These are phyloP conservation scores for Acanthamoeba sp. DNA, from an alignment of 208 protist species.

Conservation along the genomic window DNA sequence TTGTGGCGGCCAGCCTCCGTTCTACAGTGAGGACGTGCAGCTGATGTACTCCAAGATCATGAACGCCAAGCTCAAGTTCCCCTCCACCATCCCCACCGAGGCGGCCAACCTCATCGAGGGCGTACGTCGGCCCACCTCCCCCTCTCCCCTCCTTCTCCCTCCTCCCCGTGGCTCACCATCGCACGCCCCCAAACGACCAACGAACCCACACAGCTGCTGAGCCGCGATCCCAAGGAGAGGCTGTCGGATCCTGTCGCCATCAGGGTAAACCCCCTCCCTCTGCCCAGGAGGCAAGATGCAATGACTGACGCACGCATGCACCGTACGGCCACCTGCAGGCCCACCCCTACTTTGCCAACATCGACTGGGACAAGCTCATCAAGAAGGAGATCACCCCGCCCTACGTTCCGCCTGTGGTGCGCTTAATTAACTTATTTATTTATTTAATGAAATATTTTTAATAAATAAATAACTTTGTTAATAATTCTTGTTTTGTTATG, in stretches of 20 bases:
- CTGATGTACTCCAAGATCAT: slow-evolving; percentile 87
- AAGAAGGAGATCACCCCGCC: slow-evolving; percentile 31
- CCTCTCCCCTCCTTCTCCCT: neutral
- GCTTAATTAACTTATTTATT: neutral
- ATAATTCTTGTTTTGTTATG: too few relatives aligned
- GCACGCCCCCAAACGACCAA: neutral
- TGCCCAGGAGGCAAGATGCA: too few relatives aligned
- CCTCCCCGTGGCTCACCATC: too few relatives aligned
- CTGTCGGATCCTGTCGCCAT: neutral
- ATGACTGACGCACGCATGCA: neutral
- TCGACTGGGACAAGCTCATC: slow-evolving; percentile 85
- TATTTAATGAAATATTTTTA: neutral
- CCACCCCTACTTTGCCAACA: slow-evolving; percentile 84
- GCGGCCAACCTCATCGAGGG: slow-evolving; percentile 79
- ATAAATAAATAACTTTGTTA: neutral
- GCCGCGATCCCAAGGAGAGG: slow-evolving; percentile 78
- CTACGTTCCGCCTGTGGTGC: slow-evolving; percentile 44
- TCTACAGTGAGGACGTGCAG: slow-evolving; percentile 85
- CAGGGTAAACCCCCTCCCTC: neutral
- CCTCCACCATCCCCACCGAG: slow-evolving; percentile 60
- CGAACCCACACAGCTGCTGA: slow-evolving; percentile 72
- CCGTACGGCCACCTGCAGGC: neutral
- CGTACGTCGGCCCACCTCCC: slow-evolving; percentile 55
- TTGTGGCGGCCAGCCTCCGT: slow-evolving; percentile 76
- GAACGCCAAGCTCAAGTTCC: slow-evolving; percentile 78